Evolutionary conservation across 2,329 filamentous ascomycete species (phyloP).

Genomic region (Stemphylium lycopersici): DNA sequence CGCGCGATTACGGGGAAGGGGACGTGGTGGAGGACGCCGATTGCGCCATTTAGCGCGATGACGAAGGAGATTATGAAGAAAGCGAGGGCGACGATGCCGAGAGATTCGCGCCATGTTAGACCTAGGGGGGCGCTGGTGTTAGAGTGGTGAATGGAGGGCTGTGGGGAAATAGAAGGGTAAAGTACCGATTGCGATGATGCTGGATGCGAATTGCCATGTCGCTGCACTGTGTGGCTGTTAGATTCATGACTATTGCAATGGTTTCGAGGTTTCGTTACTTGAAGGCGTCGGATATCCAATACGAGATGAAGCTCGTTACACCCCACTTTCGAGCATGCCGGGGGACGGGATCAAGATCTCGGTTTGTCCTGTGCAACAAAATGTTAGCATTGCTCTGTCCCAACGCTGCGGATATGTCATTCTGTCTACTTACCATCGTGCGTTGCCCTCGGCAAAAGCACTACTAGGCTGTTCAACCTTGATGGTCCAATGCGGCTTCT

Average conservation of each 20-base stretch:
- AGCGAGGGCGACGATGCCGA: conserved; percentile 58
- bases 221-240: conserved; percentile 44
- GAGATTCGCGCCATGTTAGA: conserved; percentile 62
- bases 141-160: background rate
- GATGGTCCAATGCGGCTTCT: conserved; percentile 47
- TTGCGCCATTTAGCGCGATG: conserved; percentile 65
- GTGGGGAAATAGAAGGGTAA: background rate
- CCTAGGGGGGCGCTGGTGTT: conserved; percentile 44
- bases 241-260: background rate
- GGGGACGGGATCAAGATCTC: conserved; percentile 58
- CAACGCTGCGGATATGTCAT: no score
- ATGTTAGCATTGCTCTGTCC: background rate
- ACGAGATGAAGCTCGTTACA: conserved; percentile 54
- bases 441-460: conserved; percentile 52
- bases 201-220: conserved; percentile 59
- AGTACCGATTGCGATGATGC: conserved; percentile 48
- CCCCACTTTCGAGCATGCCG: conserved; percentile 54
- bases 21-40: conserved; percentile 54
- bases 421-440: conserved; percentile 36
- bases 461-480: conserved; percentile 55
- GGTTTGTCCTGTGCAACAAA: conserved; percentile 48
- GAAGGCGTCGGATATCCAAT: conserved; percentile 61
- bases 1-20: conserved; percentile 64
- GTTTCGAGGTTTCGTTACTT: conserved; percentile 41
- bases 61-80: conserved; percentile 63